These are phyloP conservation scores for Sugiyamaella chiloensis DNA, from an alignment of 805 yeast species.

Conservation along the genomic window DNA sequence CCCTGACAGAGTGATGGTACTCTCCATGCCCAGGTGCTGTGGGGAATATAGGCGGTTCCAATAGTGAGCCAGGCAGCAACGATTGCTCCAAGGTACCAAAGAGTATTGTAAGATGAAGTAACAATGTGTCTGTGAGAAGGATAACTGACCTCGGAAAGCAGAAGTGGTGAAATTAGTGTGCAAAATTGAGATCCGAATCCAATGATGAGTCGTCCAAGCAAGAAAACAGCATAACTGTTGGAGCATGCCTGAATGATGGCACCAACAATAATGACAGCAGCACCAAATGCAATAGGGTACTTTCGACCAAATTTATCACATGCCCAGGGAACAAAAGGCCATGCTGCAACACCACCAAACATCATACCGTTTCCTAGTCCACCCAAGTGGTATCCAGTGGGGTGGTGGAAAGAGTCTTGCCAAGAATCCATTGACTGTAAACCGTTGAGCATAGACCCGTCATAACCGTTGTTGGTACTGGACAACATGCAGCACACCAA, in stretches of 20 bases:
- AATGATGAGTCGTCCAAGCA: constrained; percentile 64
- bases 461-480: constrained; percentile 21
- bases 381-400: constrained; percentile 21
- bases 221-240: constrained; percentile 56
- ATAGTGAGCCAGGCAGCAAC: constrained; percentile 74
- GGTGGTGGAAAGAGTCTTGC: constrained; percentile 20
- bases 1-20: constrained; percentile 71
- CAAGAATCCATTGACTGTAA: constrained; percentile 26
- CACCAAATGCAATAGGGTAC: constrained; percentile 53
- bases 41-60: constrained; percentile 63
- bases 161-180: constrained; percentile 75
- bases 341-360: constrained; percentile 69
- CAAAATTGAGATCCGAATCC: constrained; percentile 76
- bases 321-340: constrained; percentile 52
- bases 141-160: constrained; percentile 67
- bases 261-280: constrained; percentile 54
- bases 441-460: constrained; percentile 24
- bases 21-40: constrained; percentile 64
- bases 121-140: constrained; percentile 58
- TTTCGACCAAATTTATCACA: constrained; percentile 67
- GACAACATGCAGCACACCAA: constrained; percentile 13
- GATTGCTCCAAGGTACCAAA: constrained; percentile 66
- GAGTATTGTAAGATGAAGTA: constrained; percentile 64
- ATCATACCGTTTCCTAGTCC: constrained; percentile 22
- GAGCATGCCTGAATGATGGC: constrained; percentile 45